phyloP scores from a whole-genome alignment of 2,329 filamentous ascomycete species.

The Hypocreales sp. region DNA sequence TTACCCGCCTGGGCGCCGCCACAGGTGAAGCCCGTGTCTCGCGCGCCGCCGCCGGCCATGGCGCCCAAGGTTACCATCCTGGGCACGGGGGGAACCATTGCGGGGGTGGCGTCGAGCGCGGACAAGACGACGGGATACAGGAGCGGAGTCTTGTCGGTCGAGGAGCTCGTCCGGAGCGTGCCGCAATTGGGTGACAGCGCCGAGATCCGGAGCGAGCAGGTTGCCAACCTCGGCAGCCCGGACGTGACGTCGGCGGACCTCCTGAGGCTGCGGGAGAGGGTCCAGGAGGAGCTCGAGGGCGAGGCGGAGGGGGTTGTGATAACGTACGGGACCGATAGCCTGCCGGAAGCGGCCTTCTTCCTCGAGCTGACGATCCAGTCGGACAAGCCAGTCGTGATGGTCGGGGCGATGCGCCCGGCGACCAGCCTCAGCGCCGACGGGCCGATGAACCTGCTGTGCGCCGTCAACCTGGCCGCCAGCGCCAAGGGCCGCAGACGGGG shows the following conservation, averaged over 20 bases:
- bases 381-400: slow-evolving; percentile 42
- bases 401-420: slow-evolving; percentile 47
- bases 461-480: slow-evolving; percentile 37
- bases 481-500: slow-evolving; percentile 31
- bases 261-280: slow-evolving; percentile 28
- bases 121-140: slow-evolving; percentile 29
- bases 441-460: slow-evolving; percentile 44
- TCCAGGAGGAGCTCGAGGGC: slow-evolving; percentile 30
- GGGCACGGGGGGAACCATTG: slow-evolving; percentile 43
- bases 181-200: slow-evolving; percentile 37
- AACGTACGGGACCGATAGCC: slow-evolving; percentile 50
- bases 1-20: too few species aligned
- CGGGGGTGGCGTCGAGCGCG: slow-evolving; percentile 30
- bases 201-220: slow-evolving; percentile 36
- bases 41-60: too few species aligned
- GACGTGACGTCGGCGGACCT: slow-evolving; percentile 32
- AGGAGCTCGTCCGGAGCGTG: slow-evolving; percentile 35
- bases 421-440: slow-evolving; percentile 48
- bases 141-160: slow-evolving; percentile 28
- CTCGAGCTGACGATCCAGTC: slow-evolving; percentile 40
- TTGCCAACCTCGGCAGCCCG: slow-evolving; percentile 30
- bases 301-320: slow-evolving; percentile 35
- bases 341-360: slow-evolving; percentile 50
- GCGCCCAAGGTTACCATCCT: slow-evolving; percentile 43
- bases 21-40: too few species aligned